Conservation (phyloP, 2,329 filamentous ascomycete genomes). For the Aspergillus ustus region DNA sequence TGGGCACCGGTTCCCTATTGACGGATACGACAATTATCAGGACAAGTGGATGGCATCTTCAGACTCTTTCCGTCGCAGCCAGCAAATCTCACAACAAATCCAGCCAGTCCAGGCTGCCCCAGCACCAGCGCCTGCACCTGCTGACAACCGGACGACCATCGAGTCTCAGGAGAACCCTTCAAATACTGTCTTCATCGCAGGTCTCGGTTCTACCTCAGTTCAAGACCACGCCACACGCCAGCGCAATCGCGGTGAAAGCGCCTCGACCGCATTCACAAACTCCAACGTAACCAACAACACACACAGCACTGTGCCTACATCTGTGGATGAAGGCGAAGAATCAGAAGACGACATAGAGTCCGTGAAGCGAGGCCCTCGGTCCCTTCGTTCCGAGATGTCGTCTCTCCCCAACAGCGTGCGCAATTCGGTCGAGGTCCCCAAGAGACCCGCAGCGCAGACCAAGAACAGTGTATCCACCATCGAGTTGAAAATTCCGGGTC, state of each 20-base stretch:
- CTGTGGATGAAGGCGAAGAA: slow-evolving; percentile 33
- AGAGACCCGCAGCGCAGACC: slow-evolving; percentile 23
- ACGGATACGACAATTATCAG: slow-evolving; percentile 49
- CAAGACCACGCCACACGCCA: slow-evolving; percentile 20
- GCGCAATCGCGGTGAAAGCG: slow-evolving; percentile 35
- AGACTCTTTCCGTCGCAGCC: slow-evolving; percentile 34
- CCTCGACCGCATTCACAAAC: slow-evolving; percentile 40
- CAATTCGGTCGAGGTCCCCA: slow-evolving; percentile 5
- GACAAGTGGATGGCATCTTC: slow-evolving; percentile 59
- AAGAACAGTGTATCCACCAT: slow-evolving; percentile 38
- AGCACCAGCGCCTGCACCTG: neutral
- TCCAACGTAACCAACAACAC: slow-evolving; percentile 40
- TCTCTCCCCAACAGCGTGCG: slow-evolving; percentile 13
- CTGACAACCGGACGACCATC: slow-evolving; percentile 9
- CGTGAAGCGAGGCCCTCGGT: slow-evolving; percentile 6
- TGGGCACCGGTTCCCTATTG: slow-evolving; percentile 22
- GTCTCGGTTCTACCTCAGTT: slow-evolving; percentile 18
- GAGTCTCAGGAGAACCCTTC: slow-evolving; percentile 13
- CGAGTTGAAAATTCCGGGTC: slow-evolving; percentile 43
- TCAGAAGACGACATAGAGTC: slow-evolving; percentile 16
- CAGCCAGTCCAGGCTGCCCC: neutral
- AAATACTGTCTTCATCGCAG: slow-evolving; percentile 25
- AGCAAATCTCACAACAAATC: slow-evolving; percentile 19
- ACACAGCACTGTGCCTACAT: slow-evolving; percentile 39
- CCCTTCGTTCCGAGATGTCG: slow-evolving; percentile 6